Evolutionary conservation across 2,329 filamentous ascomycete genomes (phyloP).

Genomic region (Fusarium goolgardi): DNA sequence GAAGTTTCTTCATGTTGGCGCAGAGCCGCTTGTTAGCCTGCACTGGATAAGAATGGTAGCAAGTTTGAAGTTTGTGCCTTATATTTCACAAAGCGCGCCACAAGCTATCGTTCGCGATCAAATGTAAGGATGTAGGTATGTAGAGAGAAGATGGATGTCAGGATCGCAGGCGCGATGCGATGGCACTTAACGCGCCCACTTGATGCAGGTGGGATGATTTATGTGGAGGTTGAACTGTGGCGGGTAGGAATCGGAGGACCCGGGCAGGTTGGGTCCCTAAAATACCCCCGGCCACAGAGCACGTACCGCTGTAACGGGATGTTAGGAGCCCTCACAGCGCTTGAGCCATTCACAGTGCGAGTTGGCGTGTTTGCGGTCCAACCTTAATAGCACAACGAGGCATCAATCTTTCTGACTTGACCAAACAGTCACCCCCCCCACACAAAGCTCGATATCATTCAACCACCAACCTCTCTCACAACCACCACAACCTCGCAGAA

Average conservation of each 20-base stretch:
- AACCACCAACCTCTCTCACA: slow-evolving; percentile 20
- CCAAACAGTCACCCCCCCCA: slow-evolving; percentile 24
- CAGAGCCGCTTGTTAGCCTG: slow-evolving; percentile 20
- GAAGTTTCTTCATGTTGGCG: slow-evolving; percentile 55
- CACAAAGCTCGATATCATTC: slow-evolving; percentile 29
- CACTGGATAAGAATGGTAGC: slow-evolving; percentile 19
- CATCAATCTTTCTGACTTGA: slow-evolving; percentile 37
- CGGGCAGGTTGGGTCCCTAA: slow-evolving; percentile 24
- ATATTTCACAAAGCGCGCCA: not conserved
- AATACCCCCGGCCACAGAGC: slow-evolving; percentile 27
- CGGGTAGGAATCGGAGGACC: slow-evolving; percentile 6
- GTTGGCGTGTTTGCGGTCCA: slow-evolving; percentile 7
- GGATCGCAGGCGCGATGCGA: slow-evolving; percentile 5
- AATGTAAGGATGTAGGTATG: not conserved
- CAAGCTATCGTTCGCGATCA: not conserved
- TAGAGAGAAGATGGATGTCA: not conserved
- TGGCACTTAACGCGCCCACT: slow-evolving; percentile 38
- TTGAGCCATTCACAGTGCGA: slow-evolving; percentile 42
- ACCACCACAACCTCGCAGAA: slow-evolving; percentile 14
- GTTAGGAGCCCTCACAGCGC: slow-evolving; percentile 35
- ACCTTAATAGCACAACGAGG: slow-evolving; percentile 42
- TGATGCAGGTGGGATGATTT: slow-evolving; percentile 4
- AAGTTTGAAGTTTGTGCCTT: slow-evolving; percentile 5
- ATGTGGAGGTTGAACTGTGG: slow-evolving; percentile 18
- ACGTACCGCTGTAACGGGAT: slow-evolving; percentile 32